Evolutionary conservation across 768 basidiomycete species (phyloP).

Genomic region (Rhizopogon roseolus): DNA sequence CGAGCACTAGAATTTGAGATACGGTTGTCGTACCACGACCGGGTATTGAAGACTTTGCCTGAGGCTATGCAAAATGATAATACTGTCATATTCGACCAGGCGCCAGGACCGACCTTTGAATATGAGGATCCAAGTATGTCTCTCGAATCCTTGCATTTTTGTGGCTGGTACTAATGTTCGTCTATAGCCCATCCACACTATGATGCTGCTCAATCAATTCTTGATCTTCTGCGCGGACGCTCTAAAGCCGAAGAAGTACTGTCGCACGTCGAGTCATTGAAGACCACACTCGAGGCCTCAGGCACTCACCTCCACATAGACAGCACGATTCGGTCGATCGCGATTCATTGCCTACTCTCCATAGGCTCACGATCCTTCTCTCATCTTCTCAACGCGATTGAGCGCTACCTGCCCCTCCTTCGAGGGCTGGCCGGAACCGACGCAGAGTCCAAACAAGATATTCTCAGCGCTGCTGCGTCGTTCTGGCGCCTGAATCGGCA

Average conservation of each 20-base stretch:
- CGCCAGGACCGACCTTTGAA: conserved; percentile 76
- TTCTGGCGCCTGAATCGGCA: conserved; percentile 88
- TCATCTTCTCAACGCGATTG: conserved; percentile 95
- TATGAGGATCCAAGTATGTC: conserved; percentile 75
- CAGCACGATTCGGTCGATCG: conserved; percentile 65
- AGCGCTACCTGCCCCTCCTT: conserved; percentile 81
- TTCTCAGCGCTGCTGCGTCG: conserved; percentile 62
- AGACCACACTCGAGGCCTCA: conserved; percentile 57
- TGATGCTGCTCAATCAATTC: conserved; percentile 72
- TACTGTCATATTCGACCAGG: conserved; percentile 58
- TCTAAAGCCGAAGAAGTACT: conserved; percentile 80
- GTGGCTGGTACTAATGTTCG: background rate
- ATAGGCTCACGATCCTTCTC: conserved; percentile 96
- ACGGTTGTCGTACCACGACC: conserved; percentile 88
- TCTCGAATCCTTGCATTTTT: background rate
- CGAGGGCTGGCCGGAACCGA: conserved; percentile 54
- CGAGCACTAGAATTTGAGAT: conserved; percentile 86
- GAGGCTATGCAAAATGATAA: conserved; percentile 70
- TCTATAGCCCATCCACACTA: conserved; percentile 67
- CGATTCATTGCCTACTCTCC: conserved; percentile 83
- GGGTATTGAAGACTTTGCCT: conserved; percentile 86
- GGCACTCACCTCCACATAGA: conserved; percentile 57
- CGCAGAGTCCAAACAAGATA: conserved; percentile 59
- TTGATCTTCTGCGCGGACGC: conserved; percentile 77
- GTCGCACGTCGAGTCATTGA: conserved; percentile 64